phyloP scores from a whole-genome alignment of 1,284 basidiomycete genomes.

The Cystobasidiaceae sp. region DNA sequence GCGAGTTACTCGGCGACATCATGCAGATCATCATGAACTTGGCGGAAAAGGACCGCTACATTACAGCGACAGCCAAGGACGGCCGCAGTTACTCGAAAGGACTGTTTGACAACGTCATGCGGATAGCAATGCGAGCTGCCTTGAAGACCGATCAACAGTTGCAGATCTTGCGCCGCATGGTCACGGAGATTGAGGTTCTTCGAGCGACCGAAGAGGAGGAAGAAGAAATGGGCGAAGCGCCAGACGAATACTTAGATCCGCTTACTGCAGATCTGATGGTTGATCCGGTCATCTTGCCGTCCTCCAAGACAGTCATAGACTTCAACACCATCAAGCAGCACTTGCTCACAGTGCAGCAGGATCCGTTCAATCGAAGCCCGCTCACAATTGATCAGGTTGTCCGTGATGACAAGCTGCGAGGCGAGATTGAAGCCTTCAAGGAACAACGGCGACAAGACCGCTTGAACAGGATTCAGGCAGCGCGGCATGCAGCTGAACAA shows the following conservation, averaged over 20 bases:
- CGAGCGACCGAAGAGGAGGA: constrained; percentile 71
- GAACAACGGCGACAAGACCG: constrained; percentile 29
- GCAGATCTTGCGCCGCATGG: constrained; percentile 64
- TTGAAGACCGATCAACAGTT: constrained; percentile 81
- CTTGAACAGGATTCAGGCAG: neutral
- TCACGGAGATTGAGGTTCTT: constrained; percentile 76
- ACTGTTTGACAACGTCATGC: constrained; percentile 74
- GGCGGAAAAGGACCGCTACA: constrained; percentile 70
- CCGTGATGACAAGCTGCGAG: constrained; percentile 34
- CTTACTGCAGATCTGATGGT: constrained; percentile 93
- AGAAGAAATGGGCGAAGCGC: constrained; percentile 86
- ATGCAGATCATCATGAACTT: constrained; percentile 89
- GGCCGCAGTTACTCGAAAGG: constrained; percentile 84
- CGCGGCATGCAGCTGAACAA: constrained; percentile 3
- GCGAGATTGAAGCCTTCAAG: constrained; percentile 34
- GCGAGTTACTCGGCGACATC: constrained; percentile 74
- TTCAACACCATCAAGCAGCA: constrained; percentile 93
- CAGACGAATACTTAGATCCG: constrained; percentile 92
- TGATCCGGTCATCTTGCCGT: constrained; percentile 87
- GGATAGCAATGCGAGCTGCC: constrained; percentile 60
- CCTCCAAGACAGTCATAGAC: constrained; percentile 75
- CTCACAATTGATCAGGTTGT: constrained; percentile 48
- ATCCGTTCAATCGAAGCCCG: constrained; percentile 50
- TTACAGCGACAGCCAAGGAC: constrained; percentile 84
- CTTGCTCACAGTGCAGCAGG: constrained; percentile 53